These are phyloP conservation scores for Pyronema domesticum DNA, from an alignment of 495 filamentous ascomycete species.

Conservation along the genomic window DNA sequence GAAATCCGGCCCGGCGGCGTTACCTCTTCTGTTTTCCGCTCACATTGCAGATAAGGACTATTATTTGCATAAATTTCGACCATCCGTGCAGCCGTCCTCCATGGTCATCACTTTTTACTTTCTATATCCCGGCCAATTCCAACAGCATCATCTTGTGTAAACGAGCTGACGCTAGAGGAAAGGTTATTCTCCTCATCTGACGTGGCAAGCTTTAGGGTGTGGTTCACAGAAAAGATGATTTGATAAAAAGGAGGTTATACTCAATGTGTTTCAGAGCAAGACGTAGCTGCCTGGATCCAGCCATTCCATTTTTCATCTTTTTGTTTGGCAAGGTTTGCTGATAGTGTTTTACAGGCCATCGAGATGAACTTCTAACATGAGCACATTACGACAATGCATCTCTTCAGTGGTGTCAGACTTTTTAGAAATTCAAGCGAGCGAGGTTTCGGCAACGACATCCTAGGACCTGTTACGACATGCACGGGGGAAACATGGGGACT, in stretches of 20 bases:
- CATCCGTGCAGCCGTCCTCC: conserved; percentile 15
- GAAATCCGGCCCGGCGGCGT: conserved; percentile 20
- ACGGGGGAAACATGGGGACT: too few species aligned
- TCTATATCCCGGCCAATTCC: conserved; percentile 2
- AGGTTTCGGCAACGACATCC: not conserved
- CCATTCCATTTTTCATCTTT: not conserved
- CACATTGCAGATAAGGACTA: conserved; percentile 23
- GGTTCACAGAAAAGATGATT: conserved; percentile 3
- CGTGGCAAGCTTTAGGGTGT: conserved; percentile 25
- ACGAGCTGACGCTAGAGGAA: conserved; percentile 23
- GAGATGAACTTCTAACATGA: not conserved
- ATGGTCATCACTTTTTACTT: conserved; percentile 22
- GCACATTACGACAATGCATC: not conserved
- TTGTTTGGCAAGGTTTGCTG: not conserved
- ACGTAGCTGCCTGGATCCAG: not conserved
- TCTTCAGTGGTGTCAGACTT: not conserved
- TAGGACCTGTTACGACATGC: not conserved
- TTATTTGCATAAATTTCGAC: conserved; percentile 19
- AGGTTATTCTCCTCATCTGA: conserved; percentile 23
- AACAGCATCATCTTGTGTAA: conserved; percentile 11
- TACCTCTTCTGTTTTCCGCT: conserved; percentile 21
- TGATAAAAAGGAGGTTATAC: not conserved
- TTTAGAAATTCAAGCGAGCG: not conserved
- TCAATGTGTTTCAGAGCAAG: conserved; percentile 3
- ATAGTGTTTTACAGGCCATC: not conserved